A percentile compares a stretch with the other conserved stretches of the same genome.
Evolutionary conservation across 225 moss, liverwort and hornwort species (phyloP).

Genomic region (Bryum argenteum): DNA sequence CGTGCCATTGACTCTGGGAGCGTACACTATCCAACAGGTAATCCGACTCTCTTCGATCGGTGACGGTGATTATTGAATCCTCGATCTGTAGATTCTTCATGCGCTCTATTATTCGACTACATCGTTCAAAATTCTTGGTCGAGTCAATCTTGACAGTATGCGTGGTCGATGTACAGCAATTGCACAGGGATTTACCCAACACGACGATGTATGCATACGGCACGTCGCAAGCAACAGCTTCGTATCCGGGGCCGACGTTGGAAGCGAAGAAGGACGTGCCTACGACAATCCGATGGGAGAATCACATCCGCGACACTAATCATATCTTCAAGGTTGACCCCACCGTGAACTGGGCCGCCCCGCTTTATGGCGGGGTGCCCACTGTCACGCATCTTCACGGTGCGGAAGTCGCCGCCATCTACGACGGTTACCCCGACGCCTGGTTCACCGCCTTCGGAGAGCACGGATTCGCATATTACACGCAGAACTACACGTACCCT

Average conservation of each 20-base stretch:
- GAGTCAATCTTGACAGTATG: neutral
- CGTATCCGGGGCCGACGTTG: slow-evolving; percentile 49
- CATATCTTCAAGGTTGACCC: slow-evolving; percentile 50
- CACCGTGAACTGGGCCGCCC: slow-evolving; percentile 61
- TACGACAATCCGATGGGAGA: slow-evolving; percentile 45
- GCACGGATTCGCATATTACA: slow-evolving; percentile 37
- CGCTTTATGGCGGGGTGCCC: slow-evolving; percentile 55
- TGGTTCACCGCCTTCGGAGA: slow-evolving; percentile 67
- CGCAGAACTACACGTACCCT: slow-evolving; percentile 58
- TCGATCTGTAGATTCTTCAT: too few species aligned
- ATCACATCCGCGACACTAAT: slow-evolving; percentile 32
- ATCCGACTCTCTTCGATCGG: neutral
- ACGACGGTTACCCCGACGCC: slow-evolving; percentile 75
- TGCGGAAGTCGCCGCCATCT: slow-evolving; percentile 31
- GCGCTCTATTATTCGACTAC: too few species aligned
- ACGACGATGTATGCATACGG: slow-evolving; percentile 57
- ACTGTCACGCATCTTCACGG: slow-evolving; percentile 63
- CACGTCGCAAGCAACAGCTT: slow-evolving; percentile 27
- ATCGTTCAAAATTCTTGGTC: neutral
- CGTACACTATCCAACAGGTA: slow-evolving; percentile 53
- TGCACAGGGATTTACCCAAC: slow-evolving; percentile 49
- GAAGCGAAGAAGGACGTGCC: slow-evolving; percentile 23
- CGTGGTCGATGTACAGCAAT: slow-evolving; percentile 25
- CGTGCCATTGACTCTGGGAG: slow-evolving; percentile 34
- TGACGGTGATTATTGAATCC: too few species aligned